These are phyloP conservation scores for Saccharomycopsis javanensis DNA, from an alignment of 805 yeast species.

Conservation along the genomic window DNA sequence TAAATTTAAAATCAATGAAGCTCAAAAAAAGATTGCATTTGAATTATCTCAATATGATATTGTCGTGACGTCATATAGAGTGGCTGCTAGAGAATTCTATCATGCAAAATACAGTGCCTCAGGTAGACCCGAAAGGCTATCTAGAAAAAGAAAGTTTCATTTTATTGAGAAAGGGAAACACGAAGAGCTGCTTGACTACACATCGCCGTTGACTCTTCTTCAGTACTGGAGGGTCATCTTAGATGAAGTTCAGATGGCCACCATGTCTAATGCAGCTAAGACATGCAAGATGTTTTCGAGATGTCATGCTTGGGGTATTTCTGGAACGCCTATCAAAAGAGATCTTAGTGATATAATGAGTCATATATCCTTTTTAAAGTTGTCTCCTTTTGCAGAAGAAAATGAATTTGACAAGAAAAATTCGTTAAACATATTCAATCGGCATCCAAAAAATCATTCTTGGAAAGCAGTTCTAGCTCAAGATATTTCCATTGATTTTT, in stretches of 20 bases:
- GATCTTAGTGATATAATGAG: conserved; percentile 61
- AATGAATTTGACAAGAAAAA: conserved; percentile 20
- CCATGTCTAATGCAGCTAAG: conserved; percentile 66
- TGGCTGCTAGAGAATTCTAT: conserved; percentile 66
- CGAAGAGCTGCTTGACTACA: conserved; percentile 36
- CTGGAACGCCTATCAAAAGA: conserved; percentile 83
- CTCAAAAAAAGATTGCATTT: conserved; percentile 33
- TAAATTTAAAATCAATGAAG: background rate
- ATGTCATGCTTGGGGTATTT: conserved; percentile 92
- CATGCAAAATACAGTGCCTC: conserved; percentile 62
- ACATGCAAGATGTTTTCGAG: conserved; percentile 75
- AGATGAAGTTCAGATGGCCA: conserved; percentile 94
- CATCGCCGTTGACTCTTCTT: conserved; percentile 71
- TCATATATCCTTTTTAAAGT: conserved; percentile 53
- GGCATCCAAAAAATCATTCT: background rate
- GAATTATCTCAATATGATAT: conserved; percentile 57
- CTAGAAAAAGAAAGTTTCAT: conserved; percentile 19
- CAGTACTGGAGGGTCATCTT: conserved; percentile 86
- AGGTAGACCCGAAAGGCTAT: conserved; percentile 26
- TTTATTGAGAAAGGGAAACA: conserved; percentile 17
- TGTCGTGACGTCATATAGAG: conserved; percentile 68
- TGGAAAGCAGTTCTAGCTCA: conserved; percentile 13
- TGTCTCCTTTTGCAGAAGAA: conserved; percentile 50
- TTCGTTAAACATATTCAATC: background rate
- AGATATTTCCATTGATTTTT: conserved; percentile 34